A percentile compares a stretch with the other conserved stretches of the same genome.
These are phyloP conservation scores for Bremia lactucae DNA, from an alignment of 352 stramenopile genomes.

Conservation along the genomic window DNA sequence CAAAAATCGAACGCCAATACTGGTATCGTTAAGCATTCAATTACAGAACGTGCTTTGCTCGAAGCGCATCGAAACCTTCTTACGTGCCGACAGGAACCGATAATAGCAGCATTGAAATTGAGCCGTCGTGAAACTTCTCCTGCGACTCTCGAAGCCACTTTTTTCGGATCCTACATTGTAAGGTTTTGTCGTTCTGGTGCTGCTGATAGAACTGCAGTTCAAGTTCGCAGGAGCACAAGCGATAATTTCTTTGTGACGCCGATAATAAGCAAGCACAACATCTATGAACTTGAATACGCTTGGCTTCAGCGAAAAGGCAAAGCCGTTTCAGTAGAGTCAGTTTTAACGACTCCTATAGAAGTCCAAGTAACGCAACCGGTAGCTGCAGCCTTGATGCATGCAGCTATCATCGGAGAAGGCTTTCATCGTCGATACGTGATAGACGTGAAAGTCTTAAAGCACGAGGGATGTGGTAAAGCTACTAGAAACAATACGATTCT, in stretches of 20 bases:
- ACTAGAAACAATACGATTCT: conserved; percentile 16
- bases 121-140: conserved; percentile 3
- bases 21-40: background rate
- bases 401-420: conserved; percentile 22
- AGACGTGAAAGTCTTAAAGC: conserved; percentile 18
- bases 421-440: conserved; percentile 37
- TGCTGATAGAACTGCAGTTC: conserved; percentile 2
- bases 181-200: background rate
- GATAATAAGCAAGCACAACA: background rate
- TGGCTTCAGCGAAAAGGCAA: conserved; percentile 11
- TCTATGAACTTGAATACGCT: conserved; percentile 12
- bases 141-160: conserved; percentile 7
- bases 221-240: background rate
- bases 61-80: conserved; percentile 2
- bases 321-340: background rate
- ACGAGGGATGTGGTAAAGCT: conserved; percentile 1
- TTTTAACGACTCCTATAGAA: background rate
- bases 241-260: conserved; percentile 13
- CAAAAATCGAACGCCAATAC: background rate
- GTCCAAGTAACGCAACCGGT: conserved; percentile 1
- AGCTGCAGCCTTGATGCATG: conserved; percentile 14
- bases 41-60: conserved; percentile 5
- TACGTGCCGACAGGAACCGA: background rate
- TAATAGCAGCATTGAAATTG: conserved; percentile 8
- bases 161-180: conserved; percentile 14